phyloP scores from a whole-genome alignment of 2,329 filamentous ascomycete genomes.

The Trichoderma semiorbis region DNA sequence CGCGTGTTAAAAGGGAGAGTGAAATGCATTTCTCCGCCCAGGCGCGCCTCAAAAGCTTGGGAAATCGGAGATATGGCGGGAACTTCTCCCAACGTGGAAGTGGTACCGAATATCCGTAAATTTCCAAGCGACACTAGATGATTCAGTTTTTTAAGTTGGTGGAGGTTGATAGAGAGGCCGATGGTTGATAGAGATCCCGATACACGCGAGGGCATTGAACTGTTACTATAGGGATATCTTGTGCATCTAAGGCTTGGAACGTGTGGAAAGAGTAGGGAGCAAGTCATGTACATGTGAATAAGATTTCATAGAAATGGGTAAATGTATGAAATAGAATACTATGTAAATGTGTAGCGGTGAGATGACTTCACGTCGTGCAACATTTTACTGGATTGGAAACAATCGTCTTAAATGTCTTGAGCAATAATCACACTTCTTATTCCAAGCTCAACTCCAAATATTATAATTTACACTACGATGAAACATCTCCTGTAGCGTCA shows the following conservation, averaged over 20 bases:
- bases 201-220: background rate
- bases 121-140: background rate
- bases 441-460: background rate
- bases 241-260: background rate
- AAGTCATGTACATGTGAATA: background rate
- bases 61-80: background rate
- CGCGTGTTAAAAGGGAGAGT: background rate
- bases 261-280: background rate
- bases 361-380: too few species aligned
- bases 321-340: background rate
- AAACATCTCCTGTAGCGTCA: background rate
- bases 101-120: background rate
- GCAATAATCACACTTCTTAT: background rate
- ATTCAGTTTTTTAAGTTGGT: background rate
- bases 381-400: too few species aligned
- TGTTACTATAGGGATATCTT: background rate
- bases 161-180: background rate
- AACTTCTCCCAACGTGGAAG: background rate
- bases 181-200: background rate
- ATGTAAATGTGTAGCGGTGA: background rate
- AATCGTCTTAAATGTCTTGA: background rate
- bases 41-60: background rate
- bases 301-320: background rate
- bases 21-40: background rate
- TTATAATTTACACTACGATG: background rate